Evolutionary conservation across 768 basidiomycete species (phyloP).

Genomic region (Pleurotus djamor): DNA sequence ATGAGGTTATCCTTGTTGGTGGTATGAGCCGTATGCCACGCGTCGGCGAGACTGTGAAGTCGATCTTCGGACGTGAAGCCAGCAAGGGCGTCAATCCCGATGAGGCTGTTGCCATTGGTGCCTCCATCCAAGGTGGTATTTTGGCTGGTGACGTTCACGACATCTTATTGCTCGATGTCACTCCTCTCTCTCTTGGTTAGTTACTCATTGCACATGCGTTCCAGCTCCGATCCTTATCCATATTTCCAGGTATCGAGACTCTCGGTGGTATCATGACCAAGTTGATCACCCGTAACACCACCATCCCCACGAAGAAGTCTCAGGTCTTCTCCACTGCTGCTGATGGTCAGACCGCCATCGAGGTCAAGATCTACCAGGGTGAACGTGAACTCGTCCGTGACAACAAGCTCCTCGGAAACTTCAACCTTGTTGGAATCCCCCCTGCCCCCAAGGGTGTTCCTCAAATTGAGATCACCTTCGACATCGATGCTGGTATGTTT

Average conservation of each 20-base stretch:
- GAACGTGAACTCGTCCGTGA: constrained; percentile 98
- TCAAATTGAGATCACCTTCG: constrained; percentile 89
- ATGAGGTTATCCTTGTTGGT: constrained; percentile 97
- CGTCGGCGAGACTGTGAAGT: constrained; percentile 92
- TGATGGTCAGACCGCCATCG: constrained; percentile 98
- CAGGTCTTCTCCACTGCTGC: constrained; percentile 99
- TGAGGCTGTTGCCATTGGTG: constrained; percentile 98
- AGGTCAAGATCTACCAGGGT: constrained; percentile 99
- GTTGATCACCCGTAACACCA: constrained; percentile 97
- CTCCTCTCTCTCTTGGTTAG: constrained; percentile 93
- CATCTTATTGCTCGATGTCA: constrained; percentile 91
- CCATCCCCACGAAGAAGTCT: constrained; percentile 99
- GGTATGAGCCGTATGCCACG: constrained; percentile 99
- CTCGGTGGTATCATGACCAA: constrained; percentile 99
- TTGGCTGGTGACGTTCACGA: constrained; percentile 96
- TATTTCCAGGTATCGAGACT: constrained; percentile 76
- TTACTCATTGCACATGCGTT: constrained; percentile 7
- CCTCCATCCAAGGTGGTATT: constrained; percentile 97
- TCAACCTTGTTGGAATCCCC: constrained; percentile 98
- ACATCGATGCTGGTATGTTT: constrained; percentile 87
- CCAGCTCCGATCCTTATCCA: not conserved
- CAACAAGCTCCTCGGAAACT: constrained; percentile 99
- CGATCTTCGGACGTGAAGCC: constrained; percentile 92
- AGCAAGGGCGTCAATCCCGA: constrained; percentile 99
- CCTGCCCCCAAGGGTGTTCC: constrained; percentile 82